These are phyloP conservation scores for Aspergillus sp. DNA, from an alignment of 2,329 filamentous ascomycete genomes.

Conservation along the genomic window DNA sequence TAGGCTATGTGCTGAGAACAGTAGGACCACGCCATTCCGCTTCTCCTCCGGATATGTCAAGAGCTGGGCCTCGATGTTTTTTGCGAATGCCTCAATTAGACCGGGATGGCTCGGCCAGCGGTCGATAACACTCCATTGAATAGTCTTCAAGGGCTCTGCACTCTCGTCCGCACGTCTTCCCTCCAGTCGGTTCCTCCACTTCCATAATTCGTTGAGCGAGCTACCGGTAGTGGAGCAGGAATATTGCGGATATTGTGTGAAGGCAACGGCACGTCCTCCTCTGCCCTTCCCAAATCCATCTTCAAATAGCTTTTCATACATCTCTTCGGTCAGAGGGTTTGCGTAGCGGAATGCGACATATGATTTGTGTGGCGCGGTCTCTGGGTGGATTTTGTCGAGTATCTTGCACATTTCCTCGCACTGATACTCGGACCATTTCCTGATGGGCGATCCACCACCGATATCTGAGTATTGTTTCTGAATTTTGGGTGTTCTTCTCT, in stretches of 20 bases:
- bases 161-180: constrained; percentile 56
- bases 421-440: constrained; percentile 96
- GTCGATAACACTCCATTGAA: constrained; percentile 96
- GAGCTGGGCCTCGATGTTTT: constrained; percentile 81
- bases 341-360: constrained; percentile 98
- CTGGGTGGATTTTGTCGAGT: constrained; percentile 78
- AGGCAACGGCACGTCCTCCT: constrained; percentile 89
- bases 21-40: constrained; percentile 69
- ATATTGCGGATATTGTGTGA: constrained; percentile 98
- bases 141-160: constrained; percentile 55
- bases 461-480: constrained; percentile 92
- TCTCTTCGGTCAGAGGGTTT: constrained; percentile 84
- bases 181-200: constrained; percentile 80
- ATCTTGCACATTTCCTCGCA: constrained; percentile 95
- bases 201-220: constrained; percentile 95
- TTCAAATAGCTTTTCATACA: constrained; percentile 71
- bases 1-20: constrained; percentile 92
- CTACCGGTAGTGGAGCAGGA: constrained; percentile 96
- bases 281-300: constrained; percentile 87
- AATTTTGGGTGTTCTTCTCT: constrained; percentile 87
- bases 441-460: constrained; percentile 93
- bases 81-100: constrained; percentile 82
- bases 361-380: constrained; percentile 92
- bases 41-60: constrained; percentile 74
- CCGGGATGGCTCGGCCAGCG: constrained; percentile 91